Percentiles rank a stretch among this genome's conserved stretches.
Conservation (phyloP, 2,329 filamentous ascomycete species). For the Fusarium sp. region DNA sequence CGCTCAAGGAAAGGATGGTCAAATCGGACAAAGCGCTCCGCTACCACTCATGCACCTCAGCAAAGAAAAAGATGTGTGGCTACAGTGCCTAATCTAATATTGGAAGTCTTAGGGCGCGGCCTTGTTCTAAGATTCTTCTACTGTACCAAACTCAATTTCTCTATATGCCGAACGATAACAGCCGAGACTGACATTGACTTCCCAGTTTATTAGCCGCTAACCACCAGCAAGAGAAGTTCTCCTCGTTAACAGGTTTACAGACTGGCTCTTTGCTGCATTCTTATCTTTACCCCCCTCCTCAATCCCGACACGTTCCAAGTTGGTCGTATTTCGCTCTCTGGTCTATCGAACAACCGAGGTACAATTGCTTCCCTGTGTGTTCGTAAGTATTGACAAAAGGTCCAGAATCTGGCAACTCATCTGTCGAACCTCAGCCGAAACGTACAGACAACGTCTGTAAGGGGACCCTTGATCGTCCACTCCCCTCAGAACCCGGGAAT, state of each 20-base stretch:
- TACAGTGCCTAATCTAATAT: neutral
- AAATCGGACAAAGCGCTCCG: neutral
- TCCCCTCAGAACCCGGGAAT: neutral
- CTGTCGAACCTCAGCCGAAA: neutral
- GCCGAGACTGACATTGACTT: constrained; percentile 14
- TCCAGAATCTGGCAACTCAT: neutral
- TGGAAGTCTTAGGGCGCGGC: neutral
- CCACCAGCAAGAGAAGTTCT: neutral
- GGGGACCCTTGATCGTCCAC: constrained; percentile 23
- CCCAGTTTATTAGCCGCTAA: constrained; percentile 4
- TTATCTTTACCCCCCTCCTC: neutral
- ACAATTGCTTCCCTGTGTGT: neutral
- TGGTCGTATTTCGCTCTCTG: neutral
- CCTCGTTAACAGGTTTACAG: neutral
- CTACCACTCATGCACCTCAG: neutral
- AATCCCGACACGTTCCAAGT: neutral
- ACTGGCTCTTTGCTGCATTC: neutral
- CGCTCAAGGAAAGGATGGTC: neutral
- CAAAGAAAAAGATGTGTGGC: neutral
- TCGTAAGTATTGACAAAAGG: constrained; percentile 1
- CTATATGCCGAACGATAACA: constrained; percentile 17
- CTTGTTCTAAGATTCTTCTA: constrained; percentile 4
- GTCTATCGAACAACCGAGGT: constrained; percentile 7
- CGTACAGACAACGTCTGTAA: neutral
- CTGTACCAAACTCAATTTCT: constrained; percentile 12